phyloP scores from a whole-genome alignment of 2,329 filamentous ascomycete genomes.

The Apiospora pterosperma region DNA sequence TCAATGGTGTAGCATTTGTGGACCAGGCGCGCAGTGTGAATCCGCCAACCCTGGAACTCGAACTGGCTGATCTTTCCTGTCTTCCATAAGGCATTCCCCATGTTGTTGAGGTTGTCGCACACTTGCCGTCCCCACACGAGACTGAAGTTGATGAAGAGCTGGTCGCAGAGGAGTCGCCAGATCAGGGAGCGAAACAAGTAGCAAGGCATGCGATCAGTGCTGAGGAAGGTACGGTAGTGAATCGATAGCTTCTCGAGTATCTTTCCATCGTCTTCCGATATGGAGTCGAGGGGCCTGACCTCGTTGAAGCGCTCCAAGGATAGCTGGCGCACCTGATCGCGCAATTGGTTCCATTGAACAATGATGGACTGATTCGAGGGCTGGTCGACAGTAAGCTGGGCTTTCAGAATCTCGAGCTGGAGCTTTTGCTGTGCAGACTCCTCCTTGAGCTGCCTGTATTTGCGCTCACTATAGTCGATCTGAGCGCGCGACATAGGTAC shows the following conservation, averaged over 20 bases:
- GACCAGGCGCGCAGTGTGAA: constrained; percentile 19
- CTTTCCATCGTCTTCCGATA: constrained; percentile 14
- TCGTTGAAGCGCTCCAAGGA: constrained; percentile 18
- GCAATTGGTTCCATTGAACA: constrained; percentile 17
- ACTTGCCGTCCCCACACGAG: constrained; percentile 20
- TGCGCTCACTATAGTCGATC: not conserved
- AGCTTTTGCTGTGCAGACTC: not conserved
- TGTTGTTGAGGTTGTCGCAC: constrained; percentile 12
- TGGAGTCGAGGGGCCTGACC: constrained; percentile 7
- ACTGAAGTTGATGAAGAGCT: constrained; percentile 18
- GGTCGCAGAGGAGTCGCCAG: constrained; percentile 24
- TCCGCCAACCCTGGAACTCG: constrained; percentile 19
- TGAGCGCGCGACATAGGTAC: not conserved
- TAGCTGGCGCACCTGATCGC: constrained; percentile 17
- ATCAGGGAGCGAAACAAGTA: constrained; percentile 26
- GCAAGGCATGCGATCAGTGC: constrained; percentile 12
- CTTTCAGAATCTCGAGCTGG: not conserved
- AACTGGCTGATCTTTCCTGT: not conserved
- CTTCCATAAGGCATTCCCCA: constrained; percentile 6
- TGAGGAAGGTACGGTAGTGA: constrained; percentile 24
- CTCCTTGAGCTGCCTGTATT: not conserved
- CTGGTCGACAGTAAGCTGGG: not conserved
- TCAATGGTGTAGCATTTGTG: constrained; percentile 16
- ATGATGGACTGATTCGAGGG: constrained; percentile 14
- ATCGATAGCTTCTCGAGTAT: constrained; percentile 21